phyloP scores from a whole-genome alignment of 139 green algal genomes.

The Zygnema cylindricum region DNA sequence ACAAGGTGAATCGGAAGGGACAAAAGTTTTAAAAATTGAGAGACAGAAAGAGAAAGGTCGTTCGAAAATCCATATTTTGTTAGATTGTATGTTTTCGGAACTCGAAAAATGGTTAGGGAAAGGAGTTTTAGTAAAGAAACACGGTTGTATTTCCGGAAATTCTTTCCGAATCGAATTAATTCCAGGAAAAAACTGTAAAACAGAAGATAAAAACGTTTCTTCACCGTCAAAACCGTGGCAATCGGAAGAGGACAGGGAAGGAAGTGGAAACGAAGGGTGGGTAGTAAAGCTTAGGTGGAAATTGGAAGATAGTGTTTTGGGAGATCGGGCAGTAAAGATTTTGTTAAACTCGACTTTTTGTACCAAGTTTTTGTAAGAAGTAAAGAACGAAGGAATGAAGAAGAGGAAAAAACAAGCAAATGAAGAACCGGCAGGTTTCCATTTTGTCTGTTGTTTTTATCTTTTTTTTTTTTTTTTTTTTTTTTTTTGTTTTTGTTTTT shows the following conservation, averaged over 20 bases:
- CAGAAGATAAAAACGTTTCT: no score
- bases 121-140: not conserved
- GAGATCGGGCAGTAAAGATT: not conserved
- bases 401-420: no score
- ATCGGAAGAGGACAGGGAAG: not conserved
- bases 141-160: not conserved
- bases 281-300: not conserved
- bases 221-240: no score
- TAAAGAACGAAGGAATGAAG: not conserved
- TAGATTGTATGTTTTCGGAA: not conserved
- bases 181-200: not conserved
- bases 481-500: not conserved
- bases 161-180: not conserved
- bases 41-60: not conserved
- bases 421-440: not conserved
- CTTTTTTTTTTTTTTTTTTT: not conserved
- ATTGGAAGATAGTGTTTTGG: not conserved
- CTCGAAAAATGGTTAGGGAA: not conserved
- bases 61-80: not conserved
- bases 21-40: no score
- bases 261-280: not conserved
- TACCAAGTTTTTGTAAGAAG: not conserved
- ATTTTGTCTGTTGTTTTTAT: not conserved
- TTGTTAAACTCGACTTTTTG: not conserved
- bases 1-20: no score